These are phyloP conservation scores for Priceomyces haplophilus DNA, from an alignment of 805 yeast species.

Conservation along the genomic window DNA sequence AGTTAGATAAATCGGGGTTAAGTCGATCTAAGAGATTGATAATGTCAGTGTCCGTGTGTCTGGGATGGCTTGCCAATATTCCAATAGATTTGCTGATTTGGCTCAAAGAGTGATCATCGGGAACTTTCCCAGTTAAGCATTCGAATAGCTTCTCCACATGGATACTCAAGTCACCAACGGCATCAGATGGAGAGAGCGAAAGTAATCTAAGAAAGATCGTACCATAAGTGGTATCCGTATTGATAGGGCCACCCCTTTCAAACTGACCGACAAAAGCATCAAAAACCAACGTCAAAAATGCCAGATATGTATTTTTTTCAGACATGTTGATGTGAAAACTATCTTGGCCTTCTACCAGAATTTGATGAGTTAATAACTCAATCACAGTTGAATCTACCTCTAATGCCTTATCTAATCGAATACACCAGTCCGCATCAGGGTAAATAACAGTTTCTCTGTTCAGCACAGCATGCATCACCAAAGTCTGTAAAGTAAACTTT, in stretches of 20 bases:
- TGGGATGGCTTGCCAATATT: conserved; percentile 45
- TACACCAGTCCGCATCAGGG: conserved; percentile 71
- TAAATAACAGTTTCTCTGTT: conserved; percentile 54
- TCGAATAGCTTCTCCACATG: conserved; percentile 21
- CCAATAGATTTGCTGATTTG: conserved; percentile 48
- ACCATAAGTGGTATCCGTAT: conserved; percentile 31
- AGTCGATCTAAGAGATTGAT: conserved; percentile 7
- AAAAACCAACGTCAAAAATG: conserved; percentile 32
- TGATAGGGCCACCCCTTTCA: conserved; percentile 9
- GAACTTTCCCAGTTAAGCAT: conserved; percentile 18
- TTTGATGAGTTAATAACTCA: conserved; percentile 18
- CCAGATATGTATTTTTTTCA: conserved; percentile 15
- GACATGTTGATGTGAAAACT: conserved; percentile 16
- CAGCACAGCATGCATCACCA: conserved; percentile 64
- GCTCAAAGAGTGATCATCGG: conserved; percentile 20
- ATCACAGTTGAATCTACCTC: conserved; percentile 57
- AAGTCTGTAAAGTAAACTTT: conserved; percentile 51
- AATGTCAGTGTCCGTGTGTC: conserved; percentile 9
- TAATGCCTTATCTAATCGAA: conserved; percentile 65
- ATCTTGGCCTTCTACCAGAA: conserved; percentile 12
- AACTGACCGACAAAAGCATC: conserved; percentile 31
- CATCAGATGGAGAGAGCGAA: conserved; percentile 27
- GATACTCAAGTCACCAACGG: conserved; percentile 19
- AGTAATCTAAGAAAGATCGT: conserved; percentile 31
- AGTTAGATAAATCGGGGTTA: conserved; percentile 7